A percentile compares a stretch with the other conserved stretches of the same genome.
phyloP scores from a whole-genome alignment of 768 basidiomycete species.

The Xerocomellus amylosporus region DNA sequence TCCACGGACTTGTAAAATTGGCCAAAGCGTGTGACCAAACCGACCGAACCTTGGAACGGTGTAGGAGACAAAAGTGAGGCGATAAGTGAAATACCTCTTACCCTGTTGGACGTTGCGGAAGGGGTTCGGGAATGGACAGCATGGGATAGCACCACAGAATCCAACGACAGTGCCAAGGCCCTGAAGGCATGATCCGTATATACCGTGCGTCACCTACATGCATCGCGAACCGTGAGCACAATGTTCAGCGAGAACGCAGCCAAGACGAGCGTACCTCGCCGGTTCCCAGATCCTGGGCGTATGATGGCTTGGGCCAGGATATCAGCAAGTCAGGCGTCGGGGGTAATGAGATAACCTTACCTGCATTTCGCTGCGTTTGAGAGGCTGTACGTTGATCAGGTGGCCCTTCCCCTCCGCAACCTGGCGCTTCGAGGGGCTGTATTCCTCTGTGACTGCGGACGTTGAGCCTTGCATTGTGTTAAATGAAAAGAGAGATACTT shows the following conservation, averaged over 20 bases:
- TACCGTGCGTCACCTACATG: slow-evolving; percentile 68
- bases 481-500: slow-evolving; percentile 20
- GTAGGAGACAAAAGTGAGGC: slow-evolving; percentile 18
- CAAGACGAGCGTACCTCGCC: slow-evolving; percentile 40
- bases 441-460: slow-evolving; percentile 63
- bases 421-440: slow-evolving; percentile 34
- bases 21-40: slow-evolving; percentile 89
- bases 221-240: not conserved
- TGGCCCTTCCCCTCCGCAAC: slow-evolving; percentile 31
- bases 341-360: slow-evolving; percentile 34
- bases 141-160: slow-evolving; percentile 72
- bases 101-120: slow-evolving; percentile 86
- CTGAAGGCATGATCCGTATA: slow-evolving; percentile 82
- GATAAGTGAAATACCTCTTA: slow-evolving; percentile 23
- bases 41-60: slow-evolving; percentile 65
- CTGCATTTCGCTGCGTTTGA: slow-evolving; percentile 88
- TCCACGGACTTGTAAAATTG: slow-evolving; percentile 96
- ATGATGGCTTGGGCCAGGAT: slow-evolving; percentile 63
- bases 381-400: slow-evolving; percentile 78
- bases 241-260: not conserved
- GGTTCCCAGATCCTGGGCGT: slow-evolving; percentile 85
- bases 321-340: slow-evolving; percentile 3
- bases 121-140: slow-evolving; percentile 82
- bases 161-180: slow-evolving; percentile 67
- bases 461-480: slow-evolving; percentile 9